These are phyloP conservation scores for Phycomyces nitens DNA, from an alignment of 192 early-diverging fungal genomes.

Conservation along the genomic window DNA sequence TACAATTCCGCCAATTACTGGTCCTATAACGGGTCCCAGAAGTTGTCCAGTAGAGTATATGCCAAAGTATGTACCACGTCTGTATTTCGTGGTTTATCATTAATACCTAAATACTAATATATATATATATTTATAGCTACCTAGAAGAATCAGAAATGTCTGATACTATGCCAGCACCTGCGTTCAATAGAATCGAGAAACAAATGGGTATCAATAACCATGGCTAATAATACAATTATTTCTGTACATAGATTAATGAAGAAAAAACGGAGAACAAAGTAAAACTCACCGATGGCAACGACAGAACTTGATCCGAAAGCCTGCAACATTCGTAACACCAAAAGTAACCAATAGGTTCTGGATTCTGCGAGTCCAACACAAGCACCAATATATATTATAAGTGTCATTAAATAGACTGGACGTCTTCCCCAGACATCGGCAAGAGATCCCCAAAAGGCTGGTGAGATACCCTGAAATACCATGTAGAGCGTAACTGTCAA, in stretches of 20 bases:
- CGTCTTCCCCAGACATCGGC: constrained; percentile 36
- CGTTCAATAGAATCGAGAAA: not conserved
- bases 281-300: constrained; percentile 26
- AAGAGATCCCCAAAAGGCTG: constrained; percentile 34
- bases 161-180: constrained; percentile 8
- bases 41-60: constrained; percentile 11
- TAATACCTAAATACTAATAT: not conserved
- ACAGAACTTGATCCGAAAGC: constrained; percentile 35
- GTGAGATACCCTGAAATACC: constrained; percentile 32
- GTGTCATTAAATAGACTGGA: constrained; percentile 24
- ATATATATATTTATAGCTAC: not conserved
- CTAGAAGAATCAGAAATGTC: constrained; percentile 11
- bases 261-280: no score
- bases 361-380: constrained; percentile 28
- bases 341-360: constrained; percentile 18
- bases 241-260: no score
- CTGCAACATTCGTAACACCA: constrained; percentile 34
- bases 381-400: constrained; percentile 28
- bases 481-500: constrained; percentile 19
- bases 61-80: constrained; percentile 11
- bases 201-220: no score
- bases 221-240: no score
- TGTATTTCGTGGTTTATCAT: not conserved
- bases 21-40: constrained; percentile 24
- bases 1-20: constrained; percentile 35